These are phyloP conservation scores for Cadophora luteo-olivacea DNA, from an alignment of 2,329 filamentous ascomycete species.

Conservation along the genomic window DNA sequence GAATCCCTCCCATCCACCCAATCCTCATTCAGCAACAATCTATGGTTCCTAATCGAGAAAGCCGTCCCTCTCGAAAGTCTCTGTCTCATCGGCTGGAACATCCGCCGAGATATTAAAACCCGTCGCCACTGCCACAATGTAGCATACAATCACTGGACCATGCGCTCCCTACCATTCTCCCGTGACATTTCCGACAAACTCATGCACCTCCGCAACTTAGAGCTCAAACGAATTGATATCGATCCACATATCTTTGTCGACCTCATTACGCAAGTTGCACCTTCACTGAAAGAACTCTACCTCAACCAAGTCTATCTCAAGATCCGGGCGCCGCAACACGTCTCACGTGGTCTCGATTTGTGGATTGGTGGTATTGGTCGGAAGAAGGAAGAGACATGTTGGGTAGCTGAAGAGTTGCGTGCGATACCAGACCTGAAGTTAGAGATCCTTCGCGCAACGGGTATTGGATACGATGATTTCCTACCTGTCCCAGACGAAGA, in stretches of 20 bases:
- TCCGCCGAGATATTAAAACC: conserved; percentile 35
- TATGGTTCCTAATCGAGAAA: conserved; percentile 58
- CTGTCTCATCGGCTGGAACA: conserved; percentile 53
- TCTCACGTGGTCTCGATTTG: conserved; percentile 31
- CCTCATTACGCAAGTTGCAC: conserved; percentile 39
- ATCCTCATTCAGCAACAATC: conserved; percentile 51
- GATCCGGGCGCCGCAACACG: conserved; percentile 33
- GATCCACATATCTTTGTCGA: conserved; percentile 36
- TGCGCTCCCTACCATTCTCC: conserved; percentile 42
- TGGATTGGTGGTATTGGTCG: conserved; percentile 42
- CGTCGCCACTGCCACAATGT: conserved; percentile 31
- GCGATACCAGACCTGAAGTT: conserved; percentile 39
- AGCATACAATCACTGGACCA: conserved; percentile 37
- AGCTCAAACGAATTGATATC: conserved; percentile 45
- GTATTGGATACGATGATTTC: conserved; percentile 45
- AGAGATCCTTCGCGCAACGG: conserved; percentile 41
- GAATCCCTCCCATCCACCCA: conserved; percentile 47
- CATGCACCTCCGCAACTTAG: conserved; percentile 38
- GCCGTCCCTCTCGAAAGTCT: conserved; percentile 53
- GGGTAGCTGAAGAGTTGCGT: conserved; percentile 42
- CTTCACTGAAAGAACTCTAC: conserved; percentile 44
- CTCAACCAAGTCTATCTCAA: conserved; percentile 45
- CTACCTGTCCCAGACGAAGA: conserved; percentile 28
- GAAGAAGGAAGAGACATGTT: conserved; percentile 30
- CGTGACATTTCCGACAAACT: conserved; percentile 26